Percentiles rank a stretch among this genome's conserved stretches.
Evolutionary conservation across 768 basidiomycete species (phyloP).

Genomic region (Pisolithus microcarpus): DNA sequence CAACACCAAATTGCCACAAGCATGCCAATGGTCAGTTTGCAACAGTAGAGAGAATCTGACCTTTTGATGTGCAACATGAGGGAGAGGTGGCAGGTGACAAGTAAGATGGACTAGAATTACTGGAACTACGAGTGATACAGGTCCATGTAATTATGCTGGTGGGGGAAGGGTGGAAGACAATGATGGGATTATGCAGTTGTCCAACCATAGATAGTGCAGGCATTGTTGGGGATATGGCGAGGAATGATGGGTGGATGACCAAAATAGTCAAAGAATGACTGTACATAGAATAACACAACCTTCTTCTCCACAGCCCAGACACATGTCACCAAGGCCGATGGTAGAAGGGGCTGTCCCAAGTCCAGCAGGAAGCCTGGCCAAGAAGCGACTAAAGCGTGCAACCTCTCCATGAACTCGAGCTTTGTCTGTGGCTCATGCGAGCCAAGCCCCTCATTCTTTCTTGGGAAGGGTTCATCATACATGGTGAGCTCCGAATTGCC

Average conservation of each 20-base stretch:
- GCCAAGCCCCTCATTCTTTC: background rate
- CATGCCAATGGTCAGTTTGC: too few species aligned
- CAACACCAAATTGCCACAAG: too few species aligned
- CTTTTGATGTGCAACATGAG: too few species aligned
- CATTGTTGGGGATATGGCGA: background rate
- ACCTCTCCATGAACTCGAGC: background rate
- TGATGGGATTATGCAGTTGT: too few species aligned
- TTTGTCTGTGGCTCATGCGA: background rate
- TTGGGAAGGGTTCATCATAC: background rate
- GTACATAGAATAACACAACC: background rate
- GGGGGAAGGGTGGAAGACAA: too few species aligned
- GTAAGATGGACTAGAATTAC: too few species aligned
- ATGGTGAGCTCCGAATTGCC: background rate
- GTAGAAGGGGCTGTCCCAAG: background rate
- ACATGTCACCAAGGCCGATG: background rate
- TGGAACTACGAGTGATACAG: too few species aligned
- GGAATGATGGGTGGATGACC: background rate
- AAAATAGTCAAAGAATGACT: slow-evolving; percentile 4
- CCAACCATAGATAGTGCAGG: too few species aligned
- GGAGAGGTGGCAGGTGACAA: too few species aligned
- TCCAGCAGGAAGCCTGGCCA: background rate
- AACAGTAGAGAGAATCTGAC: too few species aligned
- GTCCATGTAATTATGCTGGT: too few species aligned
- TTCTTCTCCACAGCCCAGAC: background rate
- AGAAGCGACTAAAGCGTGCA: background rate